phyloP scores from a whole-genome alignment of 352 stramenopile species.

The Pythium aphanidermatum region DNA sequence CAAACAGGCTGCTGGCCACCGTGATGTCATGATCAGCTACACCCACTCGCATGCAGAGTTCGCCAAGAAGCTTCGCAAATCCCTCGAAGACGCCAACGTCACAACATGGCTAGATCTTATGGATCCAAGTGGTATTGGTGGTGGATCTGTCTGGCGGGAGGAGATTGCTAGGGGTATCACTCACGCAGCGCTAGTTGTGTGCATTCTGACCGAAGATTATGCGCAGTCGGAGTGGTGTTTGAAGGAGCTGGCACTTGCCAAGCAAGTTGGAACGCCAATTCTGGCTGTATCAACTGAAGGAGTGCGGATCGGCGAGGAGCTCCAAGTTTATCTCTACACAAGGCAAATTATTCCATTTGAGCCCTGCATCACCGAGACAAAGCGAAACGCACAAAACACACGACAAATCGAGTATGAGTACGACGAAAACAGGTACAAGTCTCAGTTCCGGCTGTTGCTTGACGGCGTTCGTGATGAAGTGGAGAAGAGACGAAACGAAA shows the following conservation, averaged over 20 bases:
- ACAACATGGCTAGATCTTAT: slow-evolving; percentile 86
- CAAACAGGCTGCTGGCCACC: slow-evolving; percentile 68
- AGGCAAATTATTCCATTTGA: slow-evolving; percentile 79
- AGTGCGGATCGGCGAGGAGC: slow-evolving; percentile 56
- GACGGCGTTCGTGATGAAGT: slow-evolving; percentile 83
- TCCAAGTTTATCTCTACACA: slow-evolving; percentile 84
- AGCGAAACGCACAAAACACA: slow-evolving; percentile 42
- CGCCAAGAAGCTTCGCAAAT: slow-evolving; percentile 66
- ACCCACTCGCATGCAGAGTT: slow-evolving; percentile 81
- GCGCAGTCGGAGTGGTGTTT: slow-evolving; percentile 75
- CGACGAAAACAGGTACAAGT: slow-evolving; percentile 55
- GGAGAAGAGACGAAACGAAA: slow-evolving; percentile 56
- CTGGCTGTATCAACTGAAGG: slow-evolving; percentile 66
- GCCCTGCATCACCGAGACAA: slow-evolving; percentile 45
- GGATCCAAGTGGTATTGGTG: slow-evolving; percentile 79
- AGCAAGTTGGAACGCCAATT: slow-evolving; percentile 75
- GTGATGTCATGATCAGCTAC: slow-evolving; percentile 87
- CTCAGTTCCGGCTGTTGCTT: slow-evolving; percentile 69
- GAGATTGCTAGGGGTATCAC: slow-evolving; percentile 78
- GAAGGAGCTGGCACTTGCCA: slow-evolving; percentile 77
- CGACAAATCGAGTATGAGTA: slow-evolving; percentile 81
- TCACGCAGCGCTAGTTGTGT: slow-evolving; percentile 67
- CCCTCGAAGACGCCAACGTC: slow-evolving; percentile 63
- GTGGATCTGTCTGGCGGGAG: slow-evolving; percentile 74
- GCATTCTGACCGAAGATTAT: slow-evolving; percentile 77